These are phyloP conservation scores for Pelargonium cotyledonis DNA, from an alignment of 441 rosid species.

Conservation along the genomic window DNA sequence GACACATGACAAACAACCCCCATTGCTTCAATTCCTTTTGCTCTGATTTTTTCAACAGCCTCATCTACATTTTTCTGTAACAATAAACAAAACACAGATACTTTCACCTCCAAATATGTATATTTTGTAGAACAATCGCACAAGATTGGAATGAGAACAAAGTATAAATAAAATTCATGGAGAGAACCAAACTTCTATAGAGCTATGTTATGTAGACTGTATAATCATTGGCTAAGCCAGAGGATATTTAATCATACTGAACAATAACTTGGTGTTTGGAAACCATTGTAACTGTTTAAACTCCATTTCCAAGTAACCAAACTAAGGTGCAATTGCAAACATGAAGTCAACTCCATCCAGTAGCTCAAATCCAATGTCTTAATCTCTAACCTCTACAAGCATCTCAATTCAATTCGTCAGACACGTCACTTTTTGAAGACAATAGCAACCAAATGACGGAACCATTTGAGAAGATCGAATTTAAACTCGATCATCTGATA, in stretches of 20 bases:
- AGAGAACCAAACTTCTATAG: not conserved
- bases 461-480: too few relatives aligned
- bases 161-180: not conserved
- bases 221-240: not conserved
- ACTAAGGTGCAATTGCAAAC: not conserved
- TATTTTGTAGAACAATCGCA: not conserved
- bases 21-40: conserved; percentile 53
- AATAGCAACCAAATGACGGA: too few relatives aligned
- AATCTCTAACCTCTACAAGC: not conserved
- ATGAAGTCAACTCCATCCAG: not conserved
- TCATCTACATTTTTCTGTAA: conserved; percentile 74
- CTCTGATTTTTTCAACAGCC: conserved; percentile 61
- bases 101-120: not conserved
- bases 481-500: not conserved
- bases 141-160: not conserved
- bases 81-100: conserved; percentile 13
- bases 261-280: not conserved
- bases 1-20: conserved; percentile 93
- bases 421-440: too few relatives aligned
- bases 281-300: too few relatives aligned
- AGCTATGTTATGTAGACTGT: not conserved
- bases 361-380: not conserved
- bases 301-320: not conserved
- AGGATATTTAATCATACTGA: not conserved
- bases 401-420: not conserved